A percentile compares a stretch with the other conserved stretches of the same genome.
These are phyloP conservation scores for Xylariales sp. DNA, from an alignment of 2,329 filamentous ascomycete species.

Conservation along the genomic window DNA sequence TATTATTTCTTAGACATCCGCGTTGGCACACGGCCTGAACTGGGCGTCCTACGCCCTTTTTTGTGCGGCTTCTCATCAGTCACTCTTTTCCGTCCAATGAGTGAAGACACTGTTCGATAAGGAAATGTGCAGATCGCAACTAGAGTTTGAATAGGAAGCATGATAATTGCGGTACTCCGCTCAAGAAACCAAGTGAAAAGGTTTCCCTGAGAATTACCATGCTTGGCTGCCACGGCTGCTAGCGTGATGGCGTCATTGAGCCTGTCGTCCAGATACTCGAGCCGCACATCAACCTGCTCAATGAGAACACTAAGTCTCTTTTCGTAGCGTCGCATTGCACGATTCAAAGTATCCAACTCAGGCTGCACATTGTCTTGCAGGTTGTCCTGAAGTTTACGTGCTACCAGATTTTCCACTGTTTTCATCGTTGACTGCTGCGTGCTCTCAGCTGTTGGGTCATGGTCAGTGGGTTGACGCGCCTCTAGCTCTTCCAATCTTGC, in stretches of 20 bases:
- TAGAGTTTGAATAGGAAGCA: conserved; percentile 38
- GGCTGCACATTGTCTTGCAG: conserved; percentile 15
- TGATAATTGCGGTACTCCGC: conserved; percentile 24
- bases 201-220: conserved; percentile 32
- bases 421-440: conserved; percentile 15
- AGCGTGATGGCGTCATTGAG: conserved; percentile 75
- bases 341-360: conserved; percentile 74
- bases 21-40: conserved; percentile 17
- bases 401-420: conserved; percentile 2
- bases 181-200: conserved; percentile 33
- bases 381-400: conserved; percentile 19
- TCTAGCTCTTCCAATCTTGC: conserved; percentile 69
- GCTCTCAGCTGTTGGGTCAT: conserved; percentile 16
- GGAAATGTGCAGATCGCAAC: conserved; percentile 38
- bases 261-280: conserved; percentile 66
- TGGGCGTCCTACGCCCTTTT: conserved; percentile 12
- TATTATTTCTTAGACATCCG: conserved; percentile 18
- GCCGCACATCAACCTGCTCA: conserved; percentile 69
- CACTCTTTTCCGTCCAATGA: conserved; percentile 25
- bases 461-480: conserved; percentile 40
- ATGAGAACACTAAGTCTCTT: conserved; percentile 76
- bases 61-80: conserved; percentile 22
- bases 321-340: conserved; percentile 86
- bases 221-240: conserved; percentile 68
- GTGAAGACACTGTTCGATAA: conserved; percentile 30